These are phyloP conservation scores for Tephrocybe sp. DNA, from an alignment of 768 basidiomycete species.

Conservation along the genomic window DNA sequence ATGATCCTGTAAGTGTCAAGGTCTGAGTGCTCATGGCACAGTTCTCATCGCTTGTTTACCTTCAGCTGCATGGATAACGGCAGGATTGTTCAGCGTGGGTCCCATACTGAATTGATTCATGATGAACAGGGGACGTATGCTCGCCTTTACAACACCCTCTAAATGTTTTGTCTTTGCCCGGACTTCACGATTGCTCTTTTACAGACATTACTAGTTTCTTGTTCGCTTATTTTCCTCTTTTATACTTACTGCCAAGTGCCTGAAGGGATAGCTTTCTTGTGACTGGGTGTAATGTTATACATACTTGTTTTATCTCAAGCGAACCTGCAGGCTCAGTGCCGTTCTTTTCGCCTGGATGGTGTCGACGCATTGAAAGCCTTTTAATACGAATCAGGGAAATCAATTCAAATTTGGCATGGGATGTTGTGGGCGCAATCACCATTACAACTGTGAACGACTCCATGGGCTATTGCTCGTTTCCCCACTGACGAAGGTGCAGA, in stretches of 20 bases:
- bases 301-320: neutral
- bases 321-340: neutral
- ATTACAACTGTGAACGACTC: too few species aligned
- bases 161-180: neutral
- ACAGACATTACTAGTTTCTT: too few species aligned
- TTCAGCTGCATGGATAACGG: constrained; percentile 9
- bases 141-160: neutral
- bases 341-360: too few species aligned
- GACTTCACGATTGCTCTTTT: too few species aligned
- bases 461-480: too few species aligned
- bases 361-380: too few species aligned
- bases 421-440: too few species aligned
- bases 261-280: neutral
- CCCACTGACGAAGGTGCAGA: too few species aligned
- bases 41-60: neutral
- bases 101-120: neutral
- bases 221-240: too few species aligned
- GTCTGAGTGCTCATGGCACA: neutral
- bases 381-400: too few species aligned
- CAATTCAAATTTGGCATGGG: too few species aligned
- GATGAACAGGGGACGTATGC: neutral
- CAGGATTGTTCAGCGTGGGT: constrained; percentile 2
- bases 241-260: too few species aligned
- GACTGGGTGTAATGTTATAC: neutral
- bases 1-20: constrained; percentile 2